A percentile compares a stretch with the other conserved stretches of the same genome.
Conservation (phyloP, 139 green algal genomes). For the Protoeuglena noctilucae region DNA sequence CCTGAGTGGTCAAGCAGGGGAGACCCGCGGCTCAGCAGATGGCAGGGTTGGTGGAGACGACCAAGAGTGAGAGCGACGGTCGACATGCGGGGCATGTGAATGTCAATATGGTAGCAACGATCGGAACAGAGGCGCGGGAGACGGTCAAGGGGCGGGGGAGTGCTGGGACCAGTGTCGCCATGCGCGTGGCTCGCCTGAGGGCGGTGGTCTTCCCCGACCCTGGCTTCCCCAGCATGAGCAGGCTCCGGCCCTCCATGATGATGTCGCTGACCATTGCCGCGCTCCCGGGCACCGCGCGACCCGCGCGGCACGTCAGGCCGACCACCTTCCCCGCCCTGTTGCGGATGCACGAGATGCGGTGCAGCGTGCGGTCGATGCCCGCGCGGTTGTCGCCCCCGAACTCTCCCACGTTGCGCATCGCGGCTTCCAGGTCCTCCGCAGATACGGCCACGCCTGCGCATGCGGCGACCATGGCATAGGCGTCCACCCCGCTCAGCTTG, state of each 20-base stretch:
- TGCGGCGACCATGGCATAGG: constrained; percentile 5
- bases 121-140: too few relatives aligned
- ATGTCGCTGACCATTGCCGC: constrained; percentile 31
- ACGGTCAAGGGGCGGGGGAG: too few relatives aligned
- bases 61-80: too few relatives aligned
- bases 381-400: constrained; percentile 84
- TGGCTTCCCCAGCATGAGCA: constrained; percentile 19
- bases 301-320: constrained; percentile 61
- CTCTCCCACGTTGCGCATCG: constrained; percentile 31
- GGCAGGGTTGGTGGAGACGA: too few relatives aligned
- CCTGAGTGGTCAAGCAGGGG: too few relatives aligned
- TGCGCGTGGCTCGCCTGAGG: too few relatives aligned
- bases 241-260: constrained; percentile 9
- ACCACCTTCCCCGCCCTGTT: constrained; percentile 44
- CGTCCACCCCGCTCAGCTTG: too few relatives aligned
- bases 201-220: too few relatives aligned
- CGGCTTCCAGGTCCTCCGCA: neutral
- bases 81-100: too few relatives aligned
- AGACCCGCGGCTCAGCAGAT: too few relatives aligned
- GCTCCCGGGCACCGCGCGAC: constrained; percentile 36
- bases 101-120: too few relatives aligned
- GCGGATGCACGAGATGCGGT: constrained; percentile 76
- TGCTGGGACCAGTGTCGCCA: too few relatives aligned
- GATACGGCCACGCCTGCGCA: neutral
- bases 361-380: constrained; percentile 81